Base-by-base conservation (phyloP, 371 early-diverging fungal species). In the Capillidium heterosporum region DNA sequence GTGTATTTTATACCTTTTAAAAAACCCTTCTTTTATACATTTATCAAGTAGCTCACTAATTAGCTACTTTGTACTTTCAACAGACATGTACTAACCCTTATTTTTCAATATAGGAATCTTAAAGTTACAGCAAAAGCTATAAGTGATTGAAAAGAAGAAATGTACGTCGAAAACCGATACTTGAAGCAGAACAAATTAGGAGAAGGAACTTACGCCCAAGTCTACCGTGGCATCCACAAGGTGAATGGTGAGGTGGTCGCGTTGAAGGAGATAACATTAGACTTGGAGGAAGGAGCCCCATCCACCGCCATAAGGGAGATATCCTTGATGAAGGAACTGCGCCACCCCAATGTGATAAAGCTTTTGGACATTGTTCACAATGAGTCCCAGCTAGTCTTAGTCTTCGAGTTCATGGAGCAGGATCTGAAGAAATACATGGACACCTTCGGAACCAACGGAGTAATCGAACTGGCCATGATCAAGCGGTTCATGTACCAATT, bases 141-240 rank as follows among this genome's bases (percentile, higher is more conserved):
- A n/a, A n/a, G n/a, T n/a, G n/a, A n/a, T n/a, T n/a, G n/a, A n/a
- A n/a, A n/a, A n/a, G 35, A 32, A 39, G 10, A n/a, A n/a, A 51
- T 58, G 41, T 27, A 15, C 3, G 23, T 17, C 26, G 17, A n/a
- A 19, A 47, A 75, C 57, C 69, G 76, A 49, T 94, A 89, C 69
- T 68, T 80, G 58, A 81, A 85, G 51, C 69, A 84, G 43, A 92
- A 93, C 65, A 92, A 95, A 71, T 78, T 98, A 55, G 97, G 97
- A 42, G 97, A 96, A 75, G 99, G 99, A 32, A 99, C 99, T 27
- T 99, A 99, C 65, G 99, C 97, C n/a, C 92, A 89, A 5, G 99
- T 99, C n/a, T 98, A 84, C 78, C 98, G 95, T 75, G 99, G 95
- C 60, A 78, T 84, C 71, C 84, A 82, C 63, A 78, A 81, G 61